These are phyloP conservation scores for Xylariaceae sp. DNA, from an alignment of 2,329 filamentous ascomycete species.

Conservation along the genomic window DNA sequence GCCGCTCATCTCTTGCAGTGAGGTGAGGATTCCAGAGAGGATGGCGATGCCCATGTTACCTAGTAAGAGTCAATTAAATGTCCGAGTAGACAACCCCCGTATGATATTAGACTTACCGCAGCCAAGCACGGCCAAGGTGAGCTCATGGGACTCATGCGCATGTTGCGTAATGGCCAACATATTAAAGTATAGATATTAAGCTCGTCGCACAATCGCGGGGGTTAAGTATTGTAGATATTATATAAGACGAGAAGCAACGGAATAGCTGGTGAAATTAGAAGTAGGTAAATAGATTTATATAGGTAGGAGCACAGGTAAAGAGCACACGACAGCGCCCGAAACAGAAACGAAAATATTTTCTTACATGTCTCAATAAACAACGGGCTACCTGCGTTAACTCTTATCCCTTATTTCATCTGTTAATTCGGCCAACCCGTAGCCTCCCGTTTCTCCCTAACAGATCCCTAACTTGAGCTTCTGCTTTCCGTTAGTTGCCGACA, in stretches of 20 bases:
- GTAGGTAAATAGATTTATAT: not conserved
- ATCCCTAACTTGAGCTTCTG: constrained; percentile 11
- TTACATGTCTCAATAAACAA: too few relatives aligned
- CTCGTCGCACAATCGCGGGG: too few relatives aligned
- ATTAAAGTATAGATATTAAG: constrained; percentile 25
- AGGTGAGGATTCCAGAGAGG: constrained; percentile 77
- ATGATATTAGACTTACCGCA: constrained; percentile 64
- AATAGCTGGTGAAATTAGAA: not conserved
- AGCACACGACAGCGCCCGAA: constrained; percentile 1
- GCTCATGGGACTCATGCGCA: constrained; percentile 49
- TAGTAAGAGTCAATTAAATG: constrained; percentile 41
- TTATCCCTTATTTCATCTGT: constrained; percentile 18
- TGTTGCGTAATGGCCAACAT: constrained; percentile 43
- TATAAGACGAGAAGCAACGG: not conserved
- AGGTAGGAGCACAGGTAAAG: too few relatives aligned
- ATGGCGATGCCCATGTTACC: constrained; percentile 88
- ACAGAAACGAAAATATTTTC: too few relatives aligned
- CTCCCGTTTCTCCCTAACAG: not conserved
- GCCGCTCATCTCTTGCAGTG: constrained; percentile 61
- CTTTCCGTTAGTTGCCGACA: constrained; percentile 24
- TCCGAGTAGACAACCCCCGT: not conserved
- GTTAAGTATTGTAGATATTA: not conserved
- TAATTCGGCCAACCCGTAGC: constrained; percentile 4
- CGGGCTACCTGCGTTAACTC: too few relatives aligned
- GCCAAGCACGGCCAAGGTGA: constrained; percentile 81